Base-by-base conservation (phyloP, 768 basidiomycete species). In the Heimioporus sp. region DNA sequence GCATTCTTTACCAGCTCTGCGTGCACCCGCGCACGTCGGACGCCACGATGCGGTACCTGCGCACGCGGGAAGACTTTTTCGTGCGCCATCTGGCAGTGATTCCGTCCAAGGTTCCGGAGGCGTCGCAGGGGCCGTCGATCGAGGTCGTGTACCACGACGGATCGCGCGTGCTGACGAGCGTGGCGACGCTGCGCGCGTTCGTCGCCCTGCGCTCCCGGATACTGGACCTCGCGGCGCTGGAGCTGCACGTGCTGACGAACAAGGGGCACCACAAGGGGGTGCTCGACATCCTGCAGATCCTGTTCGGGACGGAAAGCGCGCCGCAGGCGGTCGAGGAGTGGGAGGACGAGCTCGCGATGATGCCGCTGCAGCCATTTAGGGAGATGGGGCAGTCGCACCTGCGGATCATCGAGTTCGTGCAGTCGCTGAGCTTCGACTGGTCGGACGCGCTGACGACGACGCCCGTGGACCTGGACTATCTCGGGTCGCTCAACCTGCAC, bases 371-470 rank as follows among this genome's bases (percentile, higher is more conserved):
- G 49, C 75, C 80, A 2, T 90, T 89, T 74, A 79, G 58, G 30
- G 87, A 87, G 56, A 76, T 90, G 49, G 87, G 87, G 4, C 93
- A 94, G 64, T 87, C 89, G 0, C 83, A 92, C 48, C 77, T 92
- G 59, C 80, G 89, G 21, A 85, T 97, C 66, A 86, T 96, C 60
- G 93, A 96, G 67, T 82, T 92, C 48, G 75, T 98, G 42, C 87
- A 91, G 63, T 90, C 91, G 0, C 72, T 98, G 59, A 83, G 86
- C 65, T 87, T 98, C 57, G 86, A 90, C 48, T 98, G 94, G 94
- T 80, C 79, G 6, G 95, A 98, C 64, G 81, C 80, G 51, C 70
- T 91, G 39, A 66, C 74, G 12, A 81, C 85, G 2, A 69, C 80
- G 15, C 75, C 82, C 6, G 64, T 82, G 44, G 75, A 85, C 19